These are phyloP conservation scores for Phaeosphaeria sp. DNA, from an alignment of 2,329 filamentous ascomycete species.

Conservation along the genomic window DNA sequence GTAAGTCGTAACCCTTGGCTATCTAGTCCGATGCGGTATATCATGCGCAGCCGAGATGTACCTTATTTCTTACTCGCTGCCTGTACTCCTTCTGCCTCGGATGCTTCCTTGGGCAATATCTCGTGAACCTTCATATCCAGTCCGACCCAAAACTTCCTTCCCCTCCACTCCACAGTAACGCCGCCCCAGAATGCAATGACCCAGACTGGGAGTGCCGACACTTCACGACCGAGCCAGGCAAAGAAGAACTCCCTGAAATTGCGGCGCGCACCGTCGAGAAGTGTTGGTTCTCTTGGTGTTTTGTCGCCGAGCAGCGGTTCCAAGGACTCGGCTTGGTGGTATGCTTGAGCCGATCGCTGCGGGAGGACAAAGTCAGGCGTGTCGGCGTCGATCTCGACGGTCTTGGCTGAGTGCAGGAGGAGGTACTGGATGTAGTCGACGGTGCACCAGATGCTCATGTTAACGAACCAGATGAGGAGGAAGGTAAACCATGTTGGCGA, in stretches of 20 bases:
- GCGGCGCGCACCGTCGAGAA: constrained; percentile 54
- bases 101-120: constrained; percentile 40
- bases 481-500: constrained; percentile 74
- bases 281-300: constrained; percentile 8
- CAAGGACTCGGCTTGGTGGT: constrained; percentile 26
- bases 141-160: constrained; percentile 79
- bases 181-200: constrained; percentile 88
- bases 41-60: not conserved
- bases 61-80: not conserved
- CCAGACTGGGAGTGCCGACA: constrained; percentile 88
- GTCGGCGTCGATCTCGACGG: constrained; percentile 72
- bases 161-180: constrained; percentile 85
- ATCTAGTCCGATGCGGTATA: not conserved
- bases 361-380: constrained; percentile 76
- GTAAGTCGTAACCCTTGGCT: not conserved
- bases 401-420: constrained; percentile 74
- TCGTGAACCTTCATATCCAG: constrained; percentile 83
- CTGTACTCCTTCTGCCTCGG: no score
- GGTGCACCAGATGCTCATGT: constrained; percentile 73
- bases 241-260: constrained; percentile 74
- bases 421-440: constrained; percentile 77
- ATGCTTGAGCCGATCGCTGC: constrained; percentile 46
- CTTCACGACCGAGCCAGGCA: constrained; percentile 86
- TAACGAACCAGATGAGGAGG: constrained; percentile 68
- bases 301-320: constrained; percentile 31